phyloP scores from a whole-genome alignment of 768 basidiomycete species.

The Cystoderma amianthinum region DNA sequence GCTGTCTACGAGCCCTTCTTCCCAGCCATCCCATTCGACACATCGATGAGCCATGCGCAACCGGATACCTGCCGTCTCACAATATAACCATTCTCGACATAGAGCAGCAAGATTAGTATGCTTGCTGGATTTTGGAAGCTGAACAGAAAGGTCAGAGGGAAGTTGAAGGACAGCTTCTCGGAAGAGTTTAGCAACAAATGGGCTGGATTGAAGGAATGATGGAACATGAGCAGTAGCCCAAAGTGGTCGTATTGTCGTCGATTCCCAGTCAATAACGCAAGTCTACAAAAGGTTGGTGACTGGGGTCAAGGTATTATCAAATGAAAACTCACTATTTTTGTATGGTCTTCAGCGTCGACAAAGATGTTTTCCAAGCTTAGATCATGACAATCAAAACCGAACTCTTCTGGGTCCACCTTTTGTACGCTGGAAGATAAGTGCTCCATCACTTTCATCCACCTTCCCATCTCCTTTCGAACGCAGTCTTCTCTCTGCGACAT shows the following conservation, averaged over 20 bases:
- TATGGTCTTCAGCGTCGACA: slow-evolving; percentile 61
- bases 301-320: not conserved
- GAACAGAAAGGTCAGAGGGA: slow-evolving; percentile 19
- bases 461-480: slow-evolving; percentile 63
- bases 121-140: slow-evolving; percentile 10
- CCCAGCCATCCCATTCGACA: slow-evolving; percentile 89
- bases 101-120: slow-evolving; percentile 28
- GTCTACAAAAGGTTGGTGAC: slow-evolving; percentile 38
- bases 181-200: slow-evolving; percentile 68
- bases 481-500: slow-evolving; percentile 52
- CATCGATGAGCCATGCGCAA: slow-evolving; percentile 76
- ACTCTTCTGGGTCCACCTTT: slow-evolving; percentile 43
- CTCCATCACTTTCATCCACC: slow-evolving; percentile 69
- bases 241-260: slow-evolving; percentile 79
- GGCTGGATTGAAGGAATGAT: slow-evolving; percentile 70
- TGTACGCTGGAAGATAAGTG: slow-evolving; percentile 28
- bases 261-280: slow-evolving; percentile 88
- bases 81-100: slow-evolving; percentile 68
- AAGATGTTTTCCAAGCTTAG: slow-evolving; percentile 82
- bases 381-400: slow-evolving; percentile 82
- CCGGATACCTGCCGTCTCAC: slow-evolving; percentile 58
- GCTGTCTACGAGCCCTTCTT: slow-evolving; percentile 72
- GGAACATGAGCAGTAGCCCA: slow-evolving; percentile 85
- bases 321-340: slow-evolving; percentile 55
- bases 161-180: slow-evolving; percentile 54